These are phyloP conservation scores for Caryopteris hybrid DNA, from an alignment of 305 asterid species.

Conservation along the genomic window DNA sequence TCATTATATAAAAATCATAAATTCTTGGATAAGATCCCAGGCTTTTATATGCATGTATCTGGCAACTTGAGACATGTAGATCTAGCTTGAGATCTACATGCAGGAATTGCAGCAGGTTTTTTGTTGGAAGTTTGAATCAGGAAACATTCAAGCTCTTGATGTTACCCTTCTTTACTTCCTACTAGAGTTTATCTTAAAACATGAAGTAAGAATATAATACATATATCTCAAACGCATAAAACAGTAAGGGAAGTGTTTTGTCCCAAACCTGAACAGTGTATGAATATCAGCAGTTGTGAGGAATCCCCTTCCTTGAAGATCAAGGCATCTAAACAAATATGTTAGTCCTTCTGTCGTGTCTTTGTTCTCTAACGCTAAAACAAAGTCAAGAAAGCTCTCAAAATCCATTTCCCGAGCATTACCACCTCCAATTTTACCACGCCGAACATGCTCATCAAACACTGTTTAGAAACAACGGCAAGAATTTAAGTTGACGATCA, in stretches of 20 bases:
- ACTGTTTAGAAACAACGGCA: conserved; percentile 35
- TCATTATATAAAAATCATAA: neutral
- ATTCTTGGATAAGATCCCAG: neutral
- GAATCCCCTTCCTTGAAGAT: conserved; percentile 88
- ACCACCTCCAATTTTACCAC: conserved; percentile 84
- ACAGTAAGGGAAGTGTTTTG: neutral
- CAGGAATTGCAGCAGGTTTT: conserved; percentile 52
- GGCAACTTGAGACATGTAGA: conserved; percentile 56
- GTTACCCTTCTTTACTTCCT: conserved; percentile 67
- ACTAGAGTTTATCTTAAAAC: neutral
- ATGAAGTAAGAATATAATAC: neutral
- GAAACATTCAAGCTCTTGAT: conserved; percentile 43
- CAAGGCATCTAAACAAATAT: conserved; percentile 90
- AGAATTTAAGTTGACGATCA: neutral
- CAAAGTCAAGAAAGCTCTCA: conserved; percentile 92
- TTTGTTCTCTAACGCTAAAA: conserved; percentile 90
- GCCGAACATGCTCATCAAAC: conserved; percentile 93
- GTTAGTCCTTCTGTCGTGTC: conserved; percentile 94
- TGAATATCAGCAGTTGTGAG: conserved; percentile 91
- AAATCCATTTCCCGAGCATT: conserved; percentile 95
- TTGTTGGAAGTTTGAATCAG: conserved; percentile 56
- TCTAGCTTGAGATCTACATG: conserved; percentile 52
- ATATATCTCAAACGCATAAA: neutral
- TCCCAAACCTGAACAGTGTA: conserved; percentile 77
- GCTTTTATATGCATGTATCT: conserved; percentile 37